phyloP scores from a whole-genome alignment of 176 grass and related monocot genomes.

The Eleusine coracana region DNA sequence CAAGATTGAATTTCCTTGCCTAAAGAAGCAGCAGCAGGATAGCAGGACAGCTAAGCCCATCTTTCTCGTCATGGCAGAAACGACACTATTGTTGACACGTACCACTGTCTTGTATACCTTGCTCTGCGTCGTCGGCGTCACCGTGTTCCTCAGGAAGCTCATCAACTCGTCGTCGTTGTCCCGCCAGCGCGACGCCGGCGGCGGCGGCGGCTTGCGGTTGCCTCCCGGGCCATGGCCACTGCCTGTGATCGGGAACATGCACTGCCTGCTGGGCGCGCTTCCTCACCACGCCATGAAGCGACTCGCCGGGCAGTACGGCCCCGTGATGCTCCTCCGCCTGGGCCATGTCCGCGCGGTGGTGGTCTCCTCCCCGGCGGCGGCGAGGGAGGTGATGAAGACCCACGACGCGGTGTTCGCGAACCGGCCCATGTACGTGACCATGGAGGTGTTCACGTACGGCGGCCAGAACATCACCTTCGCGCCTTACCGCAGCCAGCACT shows the following conservation, averaged over 20 bases:
- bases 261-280: conserved; percentile 44
- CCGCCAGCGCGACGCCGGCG: neutral
- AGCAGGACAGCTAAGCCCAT: too few species aligned
- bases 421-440: conserved; percentile 38
- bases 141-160: neutral
- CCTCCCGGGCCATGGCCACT: conserved; percentile 44
- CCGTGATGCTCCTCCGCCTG: conserved; percentile 37
- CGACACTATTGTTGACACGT: neutral
- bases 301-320: conserved; percentile 37
- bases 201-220: neutral
- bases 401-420: conserved; percentile 51
- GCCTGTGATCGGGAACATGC: conserved; percentile 38
- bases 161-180: neutral
- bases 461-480: conserved; percentile 42
- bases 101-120: neutral
- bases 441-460: conserved; percentile 39
- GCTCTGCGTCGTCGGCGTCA: neutral
- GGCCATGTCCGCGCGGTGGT: conserved; percentile 54
- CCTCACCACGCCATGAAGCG: conserved; percentile 50
- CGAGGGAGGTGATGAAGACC: conserved; percentile 59
- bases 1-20: neutral
- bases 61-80: neutral
- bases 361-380: conserved; percentile 53
- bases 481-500: conserved; percentile 32
- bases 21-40: neutral